Conservation (phyloP, 345 rosid species). For the Citrus australasica region DNA sequence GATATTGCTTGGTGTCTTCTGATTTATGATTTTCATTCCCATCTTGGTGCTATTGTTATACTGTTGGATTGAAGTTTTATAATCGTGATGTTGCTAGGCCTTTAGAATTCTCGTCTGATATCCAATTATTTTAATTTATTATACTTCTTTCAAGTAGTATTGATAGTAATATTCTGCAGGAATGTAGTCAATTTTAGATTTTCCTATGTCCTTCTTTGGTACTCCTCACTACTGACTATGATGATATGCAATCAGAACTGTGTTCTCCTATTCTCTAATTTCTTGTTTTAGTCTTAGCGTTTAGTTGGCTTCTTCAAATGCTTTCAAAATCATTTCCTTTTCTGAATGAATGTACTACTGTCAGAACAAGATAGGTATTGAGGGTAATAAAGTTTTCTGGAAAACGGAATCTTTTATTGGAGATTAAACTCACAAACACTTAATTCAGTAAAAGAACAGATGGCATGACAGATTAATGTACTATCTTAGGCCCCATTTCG, state of each 20-base stretch:
- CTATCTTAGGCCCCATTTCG: neutral
- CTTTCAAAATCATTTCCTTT: neutral
- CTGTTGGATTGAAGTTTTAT: neutral
- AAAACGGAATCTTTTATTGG: neutral
- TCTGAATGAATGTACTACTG: neutral
- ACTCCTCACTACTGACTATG: neutral
- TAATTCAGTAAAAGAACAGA: neutral
- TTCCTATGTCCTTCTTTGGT: neutral
- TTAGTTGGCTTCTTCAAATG: neutral
- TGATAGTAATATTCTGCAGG: neutral
- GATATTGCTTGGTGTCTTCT: neutral
- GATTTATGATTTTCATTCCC: slow-evolving; percentile 4
- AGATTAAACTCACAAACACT: neutral
- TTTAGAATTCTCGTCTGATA: neutral
- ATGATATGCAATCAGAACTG: neutral
- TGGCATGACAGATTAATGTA: neutral
- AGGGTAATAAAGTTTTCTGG: neutral
- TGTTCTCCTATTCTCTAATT: neutral
- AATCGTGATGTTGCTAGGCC: neutral
- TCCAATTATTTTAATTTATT: neutral
- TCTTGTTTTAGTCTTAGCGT: neutral
- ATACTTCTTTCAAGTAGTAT: neutral
- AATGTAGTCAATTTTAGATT: neutral
- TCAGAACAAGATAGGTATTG: neutral
- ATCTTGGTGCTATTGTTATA: neutral